phyloP scores from a whole-genome alignment of 2,329 filamentous ascomycete species.

The Dothistroma septosporum region DNA sequence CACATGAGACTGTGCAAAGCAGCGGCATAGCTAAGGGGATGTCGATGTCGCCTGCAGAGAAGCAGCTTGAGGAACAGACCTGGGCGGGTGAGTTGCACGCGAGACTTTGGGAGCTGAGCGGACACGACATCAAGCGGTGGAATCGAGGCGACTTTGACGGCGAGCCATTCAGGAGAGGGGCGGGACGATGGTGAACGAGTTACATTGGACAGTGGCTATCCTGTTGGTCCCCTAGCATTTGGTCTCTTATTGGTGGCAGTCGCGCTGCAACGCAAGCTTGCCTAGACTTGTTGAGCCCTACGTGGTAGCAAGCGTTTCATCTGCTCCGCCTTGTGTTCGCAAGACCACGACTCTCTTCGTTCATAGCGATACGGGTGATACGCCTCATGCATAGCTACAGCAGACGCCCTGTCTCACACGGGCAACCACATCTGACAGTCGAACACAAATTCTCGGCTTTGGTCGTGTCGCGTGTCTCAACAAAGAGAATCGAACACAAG shows the following conservation, averaged over 20 bases:
- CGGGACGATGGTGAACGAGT: constrained; percentile 28
- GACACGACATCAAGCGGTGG: constrained; percentile 32
- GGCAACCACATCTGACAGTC: not conserved
- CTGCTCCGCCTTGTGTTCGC: not conserved
- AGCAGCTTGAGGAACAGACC: constrained; percentile 14
- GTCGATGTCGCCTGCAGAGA: constrained; percentile 20
- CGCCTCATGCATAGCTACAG: not conserved
- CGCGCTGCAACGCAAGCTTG: not conserved
- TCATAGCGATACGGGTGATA: not conserved
- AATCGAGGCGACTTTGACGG: constrained; percentile 36
- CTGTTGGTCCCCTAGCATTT: not conserved
- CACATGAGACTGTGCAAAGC: constrained; percentile 1
- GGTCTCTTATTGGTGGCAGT: not conserved
- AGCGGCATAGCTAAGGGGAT: constrained; percentile 12
- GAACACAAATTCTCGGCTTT: not conserved
- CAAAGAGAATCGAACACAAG: not conserved
- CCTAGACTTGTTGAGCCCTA: not conserved
- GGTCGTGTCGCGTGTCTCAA: not conserved
- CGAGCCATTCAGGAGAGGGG: constrained; percentile 27
- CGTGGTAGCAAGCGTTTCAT: not conserved
- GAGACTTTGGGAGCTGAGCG: constrained; percentile 33
- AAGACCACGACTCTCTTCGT: not conserved
- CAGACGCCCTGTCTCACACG: not conserved
- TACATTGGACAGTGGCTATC: not conserved
- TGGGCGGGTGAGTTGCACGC: constrained; percentile 21